Conservation (phyloP, 2,329 filamentous ascomycete genomes). For the Ophiocordyceps sinensis region DNA sequence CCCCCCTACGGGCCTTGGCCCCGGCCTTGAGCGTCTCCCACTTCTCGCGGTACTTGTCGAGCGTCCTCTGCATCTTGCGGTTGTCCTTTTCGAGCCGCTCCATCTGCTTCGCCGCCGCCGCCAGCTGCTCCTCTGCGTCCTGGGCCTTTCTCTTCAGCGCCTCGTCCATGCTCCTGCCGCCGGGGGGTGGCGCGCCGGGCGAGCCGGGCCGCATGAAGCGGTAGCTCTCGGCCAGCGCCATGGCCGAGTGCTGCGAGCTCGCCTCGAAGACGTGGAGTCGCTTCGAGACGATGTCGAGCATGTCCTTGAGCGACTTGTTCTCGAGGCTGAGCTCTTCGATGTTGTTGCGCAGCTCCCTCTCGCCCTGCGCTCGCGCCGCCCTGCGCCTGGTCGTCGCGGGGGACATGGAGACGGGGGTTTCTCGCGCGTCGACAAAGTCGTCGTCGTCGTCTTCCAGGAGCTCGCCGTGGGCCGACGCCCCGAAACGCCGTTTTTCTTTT, state of each 20-base stretch:
- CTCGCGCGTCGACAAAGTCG: conserved; percentile 79
- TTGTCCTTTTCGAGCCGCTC: conserved; percentile 52
- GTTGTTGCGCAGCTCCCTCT: conserved; percentile 44
- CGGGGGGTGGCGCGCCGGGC: conserved; percentile 19
- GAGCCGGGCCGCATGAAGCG: conserved; percentile 45
- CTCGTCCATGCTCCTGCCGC: conserved; percentile 14
- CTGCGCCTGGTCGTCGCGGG: conserved; percentile 23
- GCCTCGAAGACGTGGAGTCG: conserved; percentile 89
- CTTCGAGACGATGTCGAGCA: conserved; percentile 74
- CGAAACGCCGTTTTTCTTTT: conserved; percentile 48
- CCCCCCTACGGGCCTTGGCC: conserved; percentile 38
- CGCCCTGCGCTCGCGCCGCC: conserved; percentile 23
- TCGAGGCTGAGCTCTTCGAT: conserved; percentile 81
- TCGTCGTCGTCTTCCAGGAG: conserved; percentile 59
- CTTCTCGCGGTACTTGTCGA: conserved; percentile 44
- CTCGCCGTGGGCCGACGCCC: conserved; percentile 33
- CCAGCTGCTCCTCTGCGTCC: conserved; percentile 56
- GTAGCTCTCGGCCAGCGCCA: conserved; percentile 75
- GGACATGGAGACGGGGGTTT: conserved; percentile 38
- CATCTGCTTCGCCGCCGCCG: conserved; percentile 41
- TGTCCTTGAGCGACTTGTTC: conserved; percentile 71
- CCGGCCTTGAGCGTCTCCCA: conserved; percentile 49
- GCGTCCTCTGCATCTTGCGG: conserved; percentile 37
- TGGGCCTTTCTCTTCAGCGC: conserved; percentile 33
- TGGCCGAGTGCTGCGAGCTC: conserved; percentile 73